A percentile compares a stretch with the other conserved stretches of the same genome.
Evolutionary conservation across 2,329 filamentous ascomycete genomes (phyloP).

Genomic region (Colletotrichum costaricense): DNA sequence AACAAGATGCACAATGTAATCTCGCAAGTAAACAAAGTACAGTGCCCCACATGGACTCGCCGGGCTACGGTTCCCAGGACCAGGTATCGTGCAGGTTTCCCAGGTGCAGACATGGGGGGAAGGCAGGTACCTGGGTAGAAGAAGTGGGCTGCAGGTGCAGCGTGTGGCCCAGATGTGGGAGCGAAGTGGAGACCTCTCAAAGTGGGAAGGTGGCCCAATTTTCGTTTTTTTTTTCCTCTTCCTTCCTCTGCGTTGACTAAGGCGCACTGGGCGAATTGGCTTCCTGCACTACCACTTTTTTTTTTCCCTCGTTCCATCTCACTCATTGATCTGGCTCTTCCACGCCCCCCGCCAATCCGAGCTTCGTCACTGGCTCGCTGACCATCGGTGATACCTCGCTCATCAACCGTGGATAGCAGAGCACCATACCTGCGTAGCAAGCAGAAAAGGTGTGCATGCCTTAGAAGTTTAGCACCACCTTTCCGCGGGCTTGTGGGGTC

Average conservation of each 20-base stretch:
- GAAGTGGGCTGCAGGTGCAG: not conserved
- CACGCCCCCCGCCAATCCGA: constrained; percentile 17
- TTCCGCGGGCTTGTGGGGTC: constrained; percentile 25
- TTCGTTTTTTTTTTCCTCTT: constrained; percentile 1
- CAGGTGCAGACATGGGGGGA: constrained; percentile 19
- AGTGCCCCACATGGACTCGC: constrained; percentile 29
- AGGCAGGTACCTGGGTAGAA: constrained; percentile 2
- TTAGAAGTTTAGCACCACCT: not conserved
- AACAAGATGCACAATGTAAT: constrained; percentile 14
- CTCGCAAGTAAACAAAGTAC: constrained; percentile 35
- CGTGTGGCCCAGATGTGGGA: constrained; percentile 22
- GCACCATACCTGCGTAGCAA: not conserved
- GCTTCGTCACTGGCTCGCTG: constrained; percentile 27
- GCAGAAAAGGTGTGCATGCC: not conserved
- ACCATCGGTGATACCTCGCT: constrained; percentile 34
- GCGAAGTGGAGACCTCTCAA: constrained; percentile 1
- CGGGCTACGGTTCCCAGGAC: constrained; percentile 31
- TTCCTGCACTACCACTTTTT: constrained; percentile 1
- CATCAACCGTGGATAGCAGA: constrained; percentile 19
- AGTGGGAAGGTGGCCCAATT: constrained; percentile 17
- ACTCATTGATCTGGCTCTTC: not conserved
- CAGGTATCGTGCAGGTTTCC: constrained; percentile 33
- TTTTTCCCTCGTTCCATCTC: constrained; percentile 4
- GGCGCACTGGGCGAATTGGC: constrained; percentile 17
- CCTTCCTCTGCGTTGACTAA: not conserved